Percentiles rank a stretch among this genome's conserved stretches.
phyloP scores from a whole-genome alignment of 352 stramenopile genomes.

The Globisporangium rhizosaccharum region DNA sequence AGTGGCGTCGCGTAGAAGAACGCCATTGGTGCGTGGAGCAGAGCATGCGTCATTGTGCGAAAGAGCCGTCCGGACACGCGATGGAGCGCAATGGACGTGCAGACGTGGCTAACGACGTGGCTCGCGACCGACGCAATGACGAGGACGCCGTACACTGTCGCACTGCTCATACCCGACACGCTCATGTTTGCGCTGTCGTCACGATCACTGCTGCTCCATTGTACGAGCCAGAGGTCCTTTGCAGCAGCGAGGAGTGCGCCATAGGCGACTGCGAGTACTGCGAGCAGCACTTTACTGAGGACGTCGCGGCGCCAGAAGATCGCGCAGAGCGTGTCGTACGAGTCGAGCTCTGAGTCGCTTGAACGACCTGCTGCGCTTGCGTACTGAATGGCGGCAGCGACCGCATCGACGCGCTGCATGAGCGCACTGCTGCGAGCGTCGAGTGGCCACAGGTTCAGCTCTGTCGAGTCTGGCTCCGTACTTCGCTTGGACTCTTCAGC shows the following conservation, averaged over 20 bases:
- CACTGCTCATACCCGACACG: not conserved
- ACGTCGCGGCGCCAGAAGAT: conserved; percentile 19
- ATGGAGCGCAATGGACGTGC: conserved; percentile 15
- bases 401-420: not conserved
- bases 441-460: not conserved
- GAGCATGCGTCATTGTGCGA: conserved; percentile 26
- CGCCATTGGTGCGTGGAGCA: conserved; percentile 29
- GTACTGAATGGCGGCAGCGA: not conserved
- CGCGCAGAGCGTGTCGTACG: conserved; percentile 20
- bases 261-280: conserved; percentile 22
- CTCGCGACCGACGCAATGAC: conserved; percentile 26
- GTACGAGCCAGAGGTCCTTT: conserved; percentile 35
- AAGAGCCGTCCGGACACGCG: conserved; percentile 26
- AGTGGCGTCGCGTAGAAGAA: conserved; percentile 42
- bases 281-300: conserved; percentile 15
- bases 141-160: conserved; percentile 24
- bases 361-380: too few relatives aligned
- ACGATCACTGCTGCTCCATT: conserved; percentile 23
- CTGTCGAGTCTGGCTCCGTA: not conserved
- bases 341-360: not conserved
- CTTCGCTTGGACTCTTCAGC: not conserved
- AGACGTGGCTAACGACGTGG: conserved; percentile 15
- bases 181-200: not conserved
- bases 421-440: not conserved
- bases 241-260: conserved; percentile 18